Percentiles rank a stretch among this genome's conserved stretches.
These are phyloP conservation scores for Grosmannia serpens DNA, from an alignment of 2,329 filamentous ascomycete genomes.

Conservation along the genomic window DNA sequence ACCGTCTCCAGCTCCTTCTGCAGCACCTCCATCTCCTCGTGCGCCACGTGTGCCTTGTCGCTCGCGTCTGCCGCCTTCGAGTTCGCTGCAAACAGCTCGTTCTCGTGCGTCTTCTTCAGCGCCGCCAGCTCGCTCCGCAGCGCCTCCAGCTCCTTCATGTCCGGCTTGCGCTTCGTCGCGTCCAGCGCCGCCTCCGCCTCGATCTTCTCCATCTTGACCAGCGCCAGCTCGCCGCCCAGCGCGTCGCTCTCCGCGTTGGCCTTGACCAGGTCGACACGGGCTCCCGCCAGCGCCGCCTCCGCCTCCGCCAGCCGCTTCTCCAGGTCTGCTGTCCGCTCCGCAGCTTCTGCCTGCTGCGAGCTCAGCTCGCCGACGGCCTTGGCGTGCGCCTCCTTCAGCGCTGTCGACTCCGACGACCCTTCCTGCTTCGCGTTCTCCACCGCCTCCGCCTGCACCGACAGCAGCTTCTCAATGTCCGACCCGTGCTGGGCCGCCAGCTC, in stretches of 20 bases:
- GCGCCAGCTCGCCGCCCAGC: slow-evolving; percentile 41
- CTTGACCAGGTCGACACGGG: slow-evolving; percentile 17
- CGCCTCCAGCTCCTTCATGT: slow-evolving; percentile 41
- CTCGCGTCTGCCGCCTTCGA: slow-evolving; percentile 25
- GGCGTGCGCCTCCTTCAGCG: slow-evolving; percentile 19
- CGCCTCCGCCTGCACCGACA: slow-evolving; percentile 30
- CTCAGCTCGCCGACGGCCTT: slow-evolving; percentile 29
- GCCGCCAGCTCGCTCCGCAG: slow-evolving; percentile 38
- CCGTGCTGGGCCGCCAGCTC: slow-evolving; percentile 28
- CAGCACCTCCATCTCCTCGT: slow-evolving; percentile 34
- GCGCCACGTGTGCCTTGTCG: slow-evolving; percentile 23
- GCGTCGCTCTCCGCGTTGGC: slow-evolving; percentile 35
- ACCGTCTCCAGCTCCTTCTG: slow-evolving; percentile 43
- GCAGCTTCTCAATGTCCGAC: slow-evolving; percentile 34
- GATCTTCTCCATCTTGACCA: slow-evolving; percentile 49
- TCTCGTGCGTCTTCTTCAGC: slow-evolving; percentile 29
- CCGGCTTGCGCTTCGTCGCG: slow-evolving; percentile 41
- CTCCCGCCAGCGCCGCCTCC: slow-evolving; percentile 24
- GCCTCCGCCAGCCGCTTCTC: slow-evolving; percentile 24
- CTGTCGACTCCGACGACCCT: slow-evolving; percentile 27
- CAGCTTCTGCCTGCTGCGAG: slow-evolving; percentile 20
- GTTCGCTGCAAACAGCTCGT: slow-evolving; percentile 21
- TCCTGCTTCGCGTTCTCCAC: slow-evolving; percentile 33
- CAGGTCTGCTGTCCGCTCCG: slow-evolving; percentile 30
- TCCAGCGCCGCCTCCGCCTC: slow-evolving; percentile 50